A percentile compares a stretch with the other conserved stretches of the same genome.
Evolutionary conservation across 148 eudicot genomes (phyloP).

Genomic region (Nepenthes gracilis): DNA sequence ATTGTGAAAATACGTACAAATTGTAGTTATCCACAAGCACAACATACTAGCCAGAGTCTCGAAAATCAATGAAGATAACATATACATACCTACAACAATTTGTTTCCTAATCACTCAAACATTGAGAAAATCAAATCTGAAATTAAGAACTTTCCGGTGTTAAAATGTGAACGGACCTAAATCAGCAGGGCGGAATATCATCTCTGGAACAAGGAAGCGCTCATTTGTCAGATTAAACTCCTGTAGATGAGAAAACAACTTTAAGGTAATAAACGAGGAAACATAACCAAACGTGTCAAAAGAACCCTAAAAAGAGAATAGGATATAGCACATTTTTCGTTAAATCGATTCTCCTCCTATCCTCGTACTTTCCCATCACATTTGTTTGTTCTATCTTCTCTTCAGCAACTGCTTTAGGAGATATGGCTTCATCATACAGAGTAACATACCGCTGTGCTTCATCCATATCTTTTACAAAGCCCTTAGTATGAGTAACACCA

Average conservation of each 20-base stretch:
- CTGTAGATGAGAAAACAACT: slow-evolving; percentile 23
- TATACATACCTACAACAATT: no score
- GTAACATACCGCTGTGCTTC: slow-evolving; percentile 60
- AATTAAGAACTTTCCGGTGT: no score
- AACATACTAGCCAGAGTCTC: no score
- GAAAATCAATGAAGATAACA: no score
- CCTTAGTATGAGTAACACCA: slow-evolving; percentile 67
- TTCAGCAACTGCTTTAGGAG: slow-evolving; percentile 12
- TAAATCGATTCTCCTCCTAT: slow-evolving; percentile 47
- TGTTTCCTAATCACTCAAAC: no score
- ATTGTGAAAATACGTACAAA: no score
- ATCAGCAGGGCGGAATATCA: slow-evolving; percentile 95
- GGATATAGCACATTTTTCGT: slow-evolving; percentile 47
- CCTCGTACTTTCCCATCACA: slow-evolving; percentile 23
- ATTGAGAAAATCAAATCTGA: no score
- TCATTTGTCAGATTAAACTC: slow-evolving; percentile 89
- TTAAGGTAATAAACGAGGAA: not conserved
- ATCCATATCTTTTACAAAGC: slow-evolving; percentile 66
- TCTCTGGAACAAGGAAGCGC: slow-evolving; percentile 99
- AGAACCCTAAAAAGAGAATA: not conserved
- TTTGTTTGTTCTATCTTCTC: slow-evolving; percentile 23
- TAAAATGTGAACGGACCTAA: slow-evolving; percentile 34
- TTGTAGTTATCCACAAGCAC: no score
- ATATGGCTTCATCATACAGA: slow-evolving; percentile 28
- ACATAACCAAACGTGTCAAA: not conserved